Evolutionary conservation across 2,329 filamentous ascomycete species (phyloP).

Genomic region (Ascomycota sp.): DNA sequence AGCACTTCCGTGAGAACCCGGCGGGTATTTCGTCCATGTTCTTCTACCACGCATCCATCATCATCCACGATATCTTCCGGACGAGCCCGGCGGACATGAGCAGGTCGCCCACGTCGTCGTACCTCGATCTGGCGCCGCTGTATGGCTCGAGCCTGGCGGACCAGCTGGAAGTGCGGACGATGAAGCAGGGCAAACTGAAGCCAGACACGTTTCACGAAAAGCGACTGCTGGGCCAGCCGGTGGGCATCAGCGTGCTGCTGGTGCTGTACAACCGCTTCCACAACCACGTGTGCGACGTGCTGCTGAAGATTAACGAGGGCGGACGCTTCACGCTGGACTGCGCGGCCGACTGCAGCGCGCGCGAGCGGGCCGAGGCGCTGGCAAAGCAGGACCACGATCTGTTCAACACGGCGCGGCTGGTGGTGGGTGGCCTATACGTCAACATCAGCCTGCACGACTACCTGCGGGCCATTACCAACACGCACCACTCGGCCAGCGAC

Average conservation of each 20-base stretch:
- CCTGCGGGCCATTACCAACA: slow-evolving; percentile 35
- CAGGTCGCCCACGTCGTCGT: slow-evolving; percentile 46
- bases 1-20: slow-evolving; percentile 36
- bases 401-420: slow-evolving; percentile 32
- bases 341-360: slow-evolving; percentile 5
- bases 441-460: slow-evolving; percentile 37
- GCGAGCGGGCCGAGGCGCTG: slow-evolving; percentile 12
- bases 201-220: slow-evolving; percentile 47
- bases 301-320: slow-evolving; percentile 44
- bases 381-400: slow-evolving; percentile 26
- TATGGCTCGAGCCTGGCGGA: slow-evolving; percentile 45
- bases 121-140: slow-evolving; percentile 49
- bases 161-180: slow-evolving; percentile 38
- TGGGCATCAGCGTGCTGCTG: slow-evolving; percentile 43
- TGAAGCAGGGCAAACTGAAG: slow-evolving; percentile 45
- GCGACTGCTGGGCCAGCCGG: slow-evolving; percentile 41
- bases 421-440: slow-evolving; percentile 30
- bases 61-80: slow-evolving; percentile 16
- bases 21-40: slow-evolving; percentile 54
- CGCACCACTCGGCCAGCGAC: slow-evolving; percentile 32
- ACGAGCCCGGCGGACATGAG: slow-evolving; percentile 35
- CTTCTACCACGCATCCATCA: slow-evolving; percentile 51
- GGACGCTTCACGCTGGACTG: slow-evolving; percentile 31
- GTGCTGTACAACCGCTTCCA: slow-evolving; percentile 50
- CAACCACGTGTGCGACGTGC: slow-evolving; percentile 40